Evolutionary conservation across 176 grass and related monocot species (phyloP).

Genomic region (Eragrostis nindensis): DNA sequence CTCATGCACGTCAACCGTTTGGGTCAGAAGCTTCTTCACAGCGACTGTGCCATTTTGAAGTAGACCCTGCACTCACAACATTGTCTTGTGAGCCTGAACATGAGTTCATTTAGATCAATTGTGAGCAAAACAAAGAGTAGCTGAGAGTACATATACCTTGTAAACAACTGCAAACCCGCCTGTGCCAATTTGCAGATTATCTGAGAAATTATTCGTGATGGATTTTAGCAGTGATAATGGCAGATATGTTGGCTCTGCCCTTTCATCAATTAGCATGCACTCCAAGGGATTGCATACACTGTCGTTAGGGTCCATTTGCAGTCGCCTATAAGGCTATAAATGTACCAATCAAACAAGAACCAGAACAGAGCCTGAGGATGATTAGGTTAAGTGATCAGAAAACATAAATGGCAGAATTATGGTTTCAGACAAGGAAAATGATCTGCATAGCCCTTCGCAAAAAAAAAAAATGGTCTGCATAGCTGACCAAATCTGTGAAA

Average conservation of each 20-base stretch:
- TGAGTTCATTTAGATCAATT: neutral
- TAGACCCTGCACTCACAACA: neutral
- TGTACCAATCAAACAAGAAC: no score
- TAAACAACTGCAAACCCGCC: slow-evolving; percentile 4
- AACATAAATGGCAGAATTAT: no score
- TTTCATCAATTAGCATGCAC: neutral
- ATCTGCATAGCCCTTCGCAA: no score
- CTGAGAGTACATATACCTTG: neutral
- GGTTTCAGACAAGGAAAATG: no score
- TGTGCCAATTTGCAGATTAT: neutral
- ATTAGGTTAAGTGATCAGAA: no score
- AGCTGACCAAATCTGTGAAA: no score
- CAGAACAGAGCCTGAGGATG: no score
- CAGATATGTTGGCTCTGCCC: neutral
- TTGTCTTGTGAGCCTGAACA: neutral
- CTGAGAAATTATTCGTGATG: neutral
- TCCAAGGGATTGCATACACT: neutral
- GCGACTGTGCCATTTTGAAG: neutral
- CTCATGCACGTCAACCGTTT: neutral
- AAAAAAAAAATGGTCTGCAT: no score
- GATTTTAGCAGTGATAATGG: slow-evolving; percentile 2
- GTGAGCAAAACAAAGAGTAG: neutral
- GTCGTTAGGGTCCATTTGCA: neutral
- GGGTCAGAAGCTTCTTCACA: slow-evolving; percentile 6
- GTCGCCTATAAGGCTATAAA: neutral